Percentiles rank a stretch among this genome's conserved stretches.
These are phyloP conservation scores for Blastomyces gilchristii DNA, from an alignment of 2,329 filamentous ascomycete species.

Conservation along the genomic window DNA sequence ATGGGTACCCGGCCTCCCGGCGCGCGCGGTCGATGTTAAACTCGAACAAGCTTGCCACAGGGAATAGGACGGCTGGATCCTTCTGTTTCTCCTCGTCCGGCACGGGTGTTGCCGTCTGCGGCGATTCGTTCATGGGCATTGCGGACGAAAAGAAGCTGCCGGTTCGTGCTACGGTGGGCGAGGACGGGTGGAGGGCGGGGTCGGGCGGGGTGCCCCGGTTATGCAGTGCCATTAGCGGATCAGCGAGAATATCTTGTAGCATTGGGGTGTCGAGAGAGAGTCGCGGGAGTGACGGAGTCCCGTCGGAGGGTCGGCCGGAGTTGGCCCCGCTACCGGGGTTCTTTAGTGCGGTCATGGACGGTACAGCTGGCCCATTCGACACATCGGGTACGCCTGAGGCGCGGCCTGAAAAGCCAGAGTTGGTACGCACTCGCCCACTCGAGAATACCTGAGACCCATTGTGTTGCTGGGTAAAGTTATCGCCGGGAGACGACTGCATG, in stretches of 20 bases:
- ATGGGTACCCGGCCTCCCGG: slow-evolving; percentile 88
- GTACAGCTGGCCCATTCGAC: slow-evolving; percentile 40
- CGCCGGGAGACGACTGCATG: slow-evolving; percentile 47
- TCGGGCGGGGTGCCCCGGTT: slow-evolving; percentile 19
- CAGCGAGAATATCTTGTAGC: slow-evolving; percentile 31
- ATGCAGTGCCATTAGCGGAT: slow-evolving; percentile 20
- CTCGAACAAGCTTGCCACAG: slow-evolving; percentile 88
- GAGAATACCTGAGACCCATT: slow-evolving; percentile 17
- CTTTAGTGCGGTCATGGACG: slow-evolving; percentile 38
- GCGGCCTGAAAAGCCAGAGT: slow-evolving; percentile 44
- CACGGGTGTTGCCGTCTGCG: slow-evolving; percentile 18
- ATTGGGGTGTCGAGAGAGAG: slow-evolving; percentile 39
- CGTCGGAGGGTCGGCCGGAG: slow-evolving; percentile 11
- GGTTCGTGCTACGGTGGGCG: slow-evolving; percentile 44
- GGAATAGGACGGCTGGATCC: slow-evolving; percentile 60
- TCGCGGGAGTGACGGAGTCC: slow-evolving; percentile 33
- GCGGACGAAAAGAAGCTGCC: slow-evolving; percentile 81
- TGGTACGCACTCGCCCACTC: slow-evolving; percentile 42
- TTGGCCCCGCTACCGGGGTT: slow-evolving; percentile 28
- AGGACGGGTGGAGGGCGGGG: slow-evolving; percentile 22
- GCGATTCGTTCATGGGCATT: slow-evolving; percentile 64
- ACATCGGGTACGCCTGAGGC: slow-evolving; percentile 47
- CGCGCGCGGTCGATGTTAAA: slow-evolving; percentile 93
- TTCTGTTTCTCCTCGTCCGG: slow-evolving; percentile 14
- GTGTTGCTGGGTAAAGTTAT: slow-evolving; percentile 21